Evolutionary conservation across 495 filamentous ascomycete species (phyloP), one percentile per base, ranked within the genome.

Genomic region (Xylaria cubensis): DNA sequence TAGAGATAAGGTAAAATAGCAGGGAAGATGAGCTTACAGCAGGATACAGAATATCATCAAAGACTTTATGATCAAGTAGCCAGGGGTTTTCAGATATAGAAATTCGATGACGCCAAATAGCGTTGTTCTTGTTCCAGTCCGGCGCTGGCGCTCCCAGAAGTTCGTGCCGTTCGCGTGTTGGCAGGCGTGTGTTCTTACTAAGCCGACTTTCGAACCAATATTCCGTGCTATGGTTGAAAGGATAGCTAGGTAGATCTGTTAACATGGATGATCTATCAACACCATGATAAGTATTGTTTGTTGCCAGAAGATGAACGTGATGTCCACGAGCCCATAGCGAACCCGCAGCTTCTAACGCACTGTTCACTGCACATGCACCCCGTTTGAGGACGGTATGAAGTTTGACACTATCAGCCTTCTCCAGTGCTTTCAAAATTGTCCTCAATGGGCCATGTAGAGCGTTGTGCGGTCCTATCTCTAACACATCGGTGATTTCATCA

Each of bases 401-500:
- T 10, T 34, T 59, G 56, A 62, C 13, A 4, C 1, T 64, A 5
- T 63, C 44, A 41, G 10, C 15, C 70, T 68, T 55, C 41, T 19
- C 34, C 24, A 44, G n/a, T 26, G 21, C 21, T 51, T 63, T 39
- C n/a, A 86, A 42, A 21, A 84, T 86, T 44, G 87, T 79, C 19
- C 81, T 78, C n/a, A 88, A 59, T 0, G 87, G 86, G 0, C 83
- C 84, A 46, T 83, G 76, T 0, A 91, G 74, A 8, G 88, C 58
- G 21, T 42, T 42, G 29, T 70, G 70, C 21, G 73, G 73, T 19
- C 73, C 73, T 34, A 75, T 26, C n/a, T 75, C 73, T n/a, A 75
- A 26, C 1, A 74, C 19, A 42, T 69, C 53, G 4, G 48, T 63
- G 6, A 73, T 67, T 21, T 19, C 36, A 48, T 66, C 15, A 32